Percentiles rank a stretch among this genome's conserved stretches.
phyloP scores from a whole-genome alignment of 2,329 filamentous ascomycete species.

The Colletotrichum cuscutae region DNA sequence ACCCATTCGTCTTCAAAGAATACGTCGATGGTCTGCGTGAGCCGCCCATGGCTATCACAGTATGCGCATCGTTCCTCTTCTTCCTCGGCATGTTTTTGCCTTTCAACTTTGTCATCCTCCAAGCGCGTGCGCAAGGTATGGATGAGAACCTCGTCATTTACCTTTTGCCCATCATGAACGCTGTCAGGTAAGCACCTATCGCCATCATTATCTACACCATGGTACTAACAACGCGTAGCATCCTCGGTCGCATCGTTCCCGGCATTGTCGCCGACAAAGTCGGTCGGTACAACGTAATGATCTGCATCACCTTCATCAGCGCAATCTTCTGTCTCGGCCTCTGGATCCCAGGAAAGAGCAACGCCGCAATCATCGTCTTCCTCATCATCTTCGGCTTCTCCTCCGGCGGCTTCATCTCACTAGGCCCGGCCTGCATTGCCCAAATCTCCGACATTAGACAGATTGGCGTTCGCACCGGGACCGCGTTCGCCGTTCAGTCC shows the following conservation, averaged over 20 bases:
- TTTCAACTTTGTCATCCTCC: conserved; percentile 63
- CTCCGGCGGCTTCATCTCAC: conserved; percentile 72
- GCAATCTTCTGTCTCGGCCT: conserved; percentile 57
- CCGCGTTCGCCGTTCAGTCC: conserved; percentile 69
- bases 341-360: conserved; percentile 59
- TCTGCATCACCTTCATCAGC: conserved; percentile 62
- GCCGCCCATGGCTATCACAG: conserved; percentile 53
- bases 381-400: conserved; percentile 76
- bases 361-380: conserved; percentile 71
- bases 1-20: conserved; percentile 56
- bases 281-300: conserved; percentile 59
- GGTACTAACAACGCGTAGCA: conserved; percentile 43
- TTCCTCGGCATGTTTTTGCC: conserved; percentile 65
- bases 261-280: conserved; percentile 58
- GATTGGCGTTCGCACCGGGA: conserved; percentile 75
- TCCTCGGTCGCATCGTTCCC: conserved; percentile 62
- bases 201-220: too few relatives aligned
- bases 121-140: conserved; percentile 57
- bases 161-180: conserved; percentile 67
- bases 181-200: conserved; percentile 51
- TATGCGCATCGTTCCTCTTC: conserved; percentile 63
- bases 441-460: conserved; percentile 77
- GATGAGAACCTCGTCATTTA: conserved; percentile 54
- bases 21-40: conserved; percentile 60
- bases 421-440: conserved; percentile 72